Evolutionary conservation across 2,329 filamentous ascomycete genomes (phyloP), one percentile per base, ranked within the genome.

Genomic region (Epichloe gansuensis): DNA sequence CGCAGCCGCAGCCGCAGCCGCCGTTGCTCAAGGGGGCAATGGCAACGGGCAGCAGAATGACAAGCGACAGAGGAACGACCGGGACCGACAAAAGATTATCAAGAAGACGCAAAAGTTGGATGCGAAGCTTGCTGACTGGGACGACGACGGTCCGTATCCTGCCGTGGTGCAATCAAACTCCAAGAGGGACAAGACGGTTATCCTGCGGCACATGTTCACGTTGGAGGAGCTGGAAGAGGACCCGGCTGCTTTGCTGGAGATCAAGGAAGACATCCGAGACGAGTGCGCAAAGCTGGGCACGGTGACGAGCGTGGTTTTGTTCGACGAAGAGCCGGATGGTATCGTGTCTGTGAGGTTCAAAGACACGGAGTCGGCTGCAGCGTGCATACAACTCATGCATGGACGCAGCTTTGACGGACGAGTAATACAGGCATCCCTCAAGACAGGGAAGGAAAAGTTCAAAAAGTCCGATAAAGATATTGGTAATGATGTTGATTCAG

Each of bases 181-280:
- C 51, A 76, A 74, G 61, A 85, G 80, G 70, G 87, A 90, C 61
- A 94, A 90, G 66, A 74, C 87, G 15, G 90, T 95, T 31, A 83
- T 97, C 53, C 71, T 98, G 57, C 88, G 88, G 64, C 83, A 95
- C 69, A 95, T 95, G 85, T 98, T 98, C 68, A 94, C 89, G 1
- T 74, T 91, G 42, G 66, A 84, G 55, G 88, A 95, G 70, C 75
- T 97, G 27, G 83, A 89, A 59, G 87, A 94, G 63, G 90, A 97
- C 61, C 82, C 87, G 2, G 82, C 82, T 0, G 87, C 85, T 1
- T 77, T 94, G 54, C 73, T 94, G 39, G 91, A 97, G 56, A 95
- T 97, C 71, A 94, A 94, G 64, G 86, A 95, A 65, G 93, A 98
- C 64, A 87, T 97, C 52, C 80, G 87, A 45, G 88, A 95, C 49